Percentiles rank a stretch among this genome's conserved stretches.
Conservation (phyloP, 441 rosid genomes). For the Pelargonium myrrhifolium region DNA sequence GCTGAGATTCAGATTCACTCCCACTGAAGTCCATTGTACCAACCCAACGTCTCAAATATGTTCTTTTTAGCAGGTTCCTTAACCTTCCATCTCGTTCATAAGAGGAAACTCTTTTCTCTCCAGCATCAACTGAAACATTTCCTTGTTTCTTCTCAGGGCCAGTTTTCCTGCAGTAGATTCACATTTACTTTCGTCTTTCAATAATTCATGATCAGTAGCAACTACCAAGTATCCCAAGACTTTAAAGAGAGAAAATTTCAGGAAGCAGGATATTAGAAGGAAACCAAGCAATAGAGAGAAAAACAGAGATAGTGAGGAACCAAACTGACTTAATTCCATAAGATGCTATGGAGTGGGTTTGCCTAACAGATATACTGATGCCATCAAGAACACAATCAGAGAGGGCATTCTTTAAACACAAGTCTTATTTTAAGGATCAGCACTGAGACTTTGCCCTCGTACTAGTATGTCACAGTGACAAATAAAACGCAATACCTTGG, state of each 20-base stretch:
- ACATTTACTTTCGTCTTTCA: slow-evolving; percentile 6
- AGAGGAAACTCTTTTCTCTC: slow-evolving; percentile 27
- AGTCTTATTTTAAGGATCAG: no score
- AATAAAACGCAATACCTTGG: no score
- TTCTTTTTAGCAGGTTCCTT: slow-evolving; percentile 67
- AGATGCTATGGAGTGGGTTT: no score
- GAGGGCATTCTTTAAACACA: no score
- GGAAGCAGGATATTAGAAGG: neutral
- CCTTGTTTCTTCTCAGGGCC: slow-evolving; percentile 35
- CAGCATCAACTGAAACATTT: slow-evolving; percentile 24
- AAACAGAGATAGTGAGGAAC: no score
- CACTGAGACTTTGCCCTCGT: no score
- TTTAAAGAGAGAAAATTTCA: neutral
- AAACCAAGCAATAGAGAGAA: no score
- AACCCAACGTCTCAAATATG: slow-evolving; percentile 77
- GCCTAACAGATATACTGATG: no score
- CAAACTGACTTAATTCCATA: no score
- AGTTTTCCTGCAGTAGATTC: slow-evolving; percentile 41
- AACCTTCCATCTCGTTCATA: slow-evolving; percentile 65
- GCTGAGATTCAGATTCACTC: slow-evolving; percentile 37
- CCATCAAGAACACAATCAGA: no score
- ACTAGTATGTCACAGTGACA: no score
- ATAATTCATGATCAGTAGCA: neutral
- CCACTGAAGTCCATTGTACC: slow-evolving; percentile 41
- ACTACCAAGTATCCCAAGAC: no score